Conservation (phyloP, 2,329 filamentous ascomycete genomes). For the Trichoderma pleuroti region DNA sequence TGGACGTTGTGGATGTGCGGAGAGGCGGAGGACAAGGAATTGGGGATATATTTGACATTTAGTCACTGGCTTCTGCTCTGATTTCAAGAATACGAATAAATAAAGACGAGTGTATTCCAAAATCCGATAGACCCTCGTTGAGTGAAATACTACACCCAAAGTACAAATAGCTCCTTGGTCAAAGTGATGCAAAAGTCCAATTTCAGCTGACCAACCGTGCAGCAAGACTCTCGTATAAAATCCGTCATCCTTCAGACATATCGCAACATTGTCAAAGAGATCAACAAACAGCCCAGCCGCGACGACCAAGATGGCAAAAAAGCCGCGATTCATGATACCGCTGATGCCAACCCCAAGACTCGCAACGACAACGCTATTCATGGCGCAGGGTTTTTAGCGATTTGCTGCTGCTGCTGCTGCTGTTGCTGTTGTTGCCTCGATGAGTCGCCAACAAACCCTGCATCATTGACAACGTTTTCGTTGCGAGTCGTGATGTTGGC, state of each 20-base stretch:
- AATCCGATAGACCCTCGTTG: background rate
- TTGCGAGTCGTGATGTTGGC: background rate
- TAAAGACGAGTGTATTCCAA: background rate
- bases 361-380: background rate
- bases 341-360: background rate
- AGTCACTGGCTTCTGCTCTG: background rate
- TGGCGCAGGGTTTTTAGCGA: background rate
- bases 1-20: conserved; percentile 61
- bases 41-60: conserved; percentile 64
- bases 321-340: background rate
- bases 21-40: conserved; percentile 56
- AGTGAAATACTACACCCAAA: background rate
- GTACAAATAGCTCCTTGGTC: background rate
- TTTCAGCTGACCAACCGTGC: background rate
- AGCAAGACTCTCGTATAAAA: background rate
- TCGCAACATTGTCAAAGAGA: background rate
- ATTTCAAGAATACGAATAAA: background rate
- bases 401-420: background rate
- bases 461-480: background rate
- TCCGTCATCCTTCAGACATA: accelerated
- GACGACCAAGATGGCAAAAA: background rate
- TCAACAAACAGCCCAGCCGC: background rate
- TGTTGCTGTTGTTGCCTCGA: background rate
- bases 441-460: background rate
- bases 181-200: background rate